Conservation (phyloP, 2,329 filamentous ascomycete species). For the Beauveria varroae region DNA sequence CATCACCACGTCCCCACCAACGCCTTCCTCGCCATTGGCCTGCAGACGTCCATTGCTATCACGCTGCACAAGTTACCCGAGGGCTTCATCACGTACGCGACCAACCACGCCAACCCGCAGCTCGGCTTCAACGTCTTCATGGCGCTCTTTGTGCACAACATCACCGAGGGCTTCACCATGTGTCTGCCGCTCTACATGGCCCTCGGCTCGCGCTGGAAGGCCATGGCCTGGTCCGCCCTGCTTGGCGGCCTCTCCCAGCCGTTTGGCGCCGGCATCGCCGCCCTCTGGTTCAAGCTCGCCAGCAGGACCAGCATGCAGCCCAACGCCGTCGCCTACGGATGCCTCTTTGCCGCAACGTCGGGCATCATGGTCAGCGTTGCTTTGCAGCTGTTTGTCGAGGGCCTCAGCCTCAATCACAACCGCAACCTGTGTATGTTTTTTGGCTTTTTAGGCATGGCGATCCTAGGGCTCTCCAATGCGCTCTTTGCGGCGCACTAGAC, state of each 20-base stretch:
- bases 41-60: conserved; percentile 92
- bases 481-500: conserved; percentile 55
- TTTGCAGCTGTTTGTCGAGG: conserved; percentile 81
- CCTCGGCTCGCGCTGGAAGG: conserved; percentile 68
- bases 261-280: conserved; percentile 74
- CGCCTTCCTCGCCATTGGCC: conserved; percentile 86
- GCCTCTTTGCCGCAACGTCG: conserved; percentile 80
- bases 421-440: conserved; percentile 69
- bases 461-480: conserved; percentile 79
- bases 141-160: conserved; percentile 95
- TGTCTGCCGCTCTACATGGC: conserved; percentile 89
- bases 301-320: conserved; percentile 40
- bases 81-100: conserved; percentile 85
- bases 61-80: conserved; percentile 93
- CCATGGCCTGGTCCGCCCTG: conserved; percentile 76
- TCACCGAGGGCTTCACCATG: conserved; percentile 93
- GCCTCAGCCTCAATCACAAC: conserved; percentile 73
- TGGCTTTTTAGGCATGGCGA: conserved; percentile 78
- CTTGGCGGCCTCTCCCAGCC: conserved; percentile 85
- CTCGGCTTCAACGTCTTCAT: conserved; percentile 91
- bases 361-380: conserved; percentile 96
- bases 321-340: conserved; percentile 58
- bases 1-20: conserved; percentile 96
- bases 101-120: conserved; percentile 87
- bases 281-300: conserved; percentile 75